Evolutionary conservation across 2,329 filamentous ascomycete genomes (phyloP).

Genomic region (Penicillium sp.): DNA sequence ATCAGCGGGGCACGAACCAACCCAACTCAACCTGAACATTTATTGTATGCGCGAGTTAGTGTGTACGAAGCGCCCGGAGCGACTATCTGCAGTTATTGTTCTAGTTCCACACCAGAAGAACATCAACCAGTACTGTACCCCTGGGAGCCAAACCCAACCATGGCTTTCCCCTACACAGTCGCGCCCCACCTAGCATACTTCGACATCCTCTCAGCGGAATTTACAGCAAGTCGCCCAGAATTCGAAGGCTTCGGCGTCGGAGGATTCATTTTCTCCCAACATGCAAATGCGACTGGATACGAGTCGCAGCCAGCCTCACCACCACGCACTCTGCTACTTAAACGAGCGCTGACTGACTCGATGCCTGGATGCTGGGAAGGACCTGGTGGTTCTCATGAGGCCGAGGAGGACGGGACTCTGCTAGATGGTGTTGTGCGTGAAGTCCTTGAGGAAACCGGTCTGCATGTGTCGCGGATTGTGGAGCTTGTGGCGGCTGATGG

Average conservation of each 20-base stretch:
- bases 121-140: background rate
- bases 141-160: background rate
- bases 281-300: background rate
- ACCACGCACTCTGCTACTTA: constrained; percentile 45
- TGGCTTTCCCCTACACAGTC: constrained; percentile 22
- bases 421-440: constrained; percentile 52
- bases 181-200: constrained; percentile 33
- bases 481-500: constrained; percentile 40
- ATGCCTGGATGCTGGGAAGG: constrained; percentile 50
- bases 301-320: background rate
- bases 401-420: constrained; percentile 47
- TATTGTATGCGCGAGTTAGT: no score
- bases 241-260: constrained; percentile 30
- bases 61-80: no score
- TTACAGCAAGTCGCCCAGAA: constrained; percentile 28
- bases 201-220: constrained; percentile 27
- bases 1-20: no score
- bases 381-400: constrained; percentile 52
- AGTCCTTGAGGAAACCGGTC: constrained; percentile 53
- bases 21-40: no score
- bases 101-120: no score
- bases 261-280: constrained; percentile 31
- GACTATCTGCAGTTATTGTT: no score
- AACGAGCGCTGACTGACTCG: constrained; percentile 42
- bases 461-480: constrained; percentile 45